Evolutionary conservation across 345 rosid species (phyloP).

Genomic region (Lumnitzera racemosa): DNA sequence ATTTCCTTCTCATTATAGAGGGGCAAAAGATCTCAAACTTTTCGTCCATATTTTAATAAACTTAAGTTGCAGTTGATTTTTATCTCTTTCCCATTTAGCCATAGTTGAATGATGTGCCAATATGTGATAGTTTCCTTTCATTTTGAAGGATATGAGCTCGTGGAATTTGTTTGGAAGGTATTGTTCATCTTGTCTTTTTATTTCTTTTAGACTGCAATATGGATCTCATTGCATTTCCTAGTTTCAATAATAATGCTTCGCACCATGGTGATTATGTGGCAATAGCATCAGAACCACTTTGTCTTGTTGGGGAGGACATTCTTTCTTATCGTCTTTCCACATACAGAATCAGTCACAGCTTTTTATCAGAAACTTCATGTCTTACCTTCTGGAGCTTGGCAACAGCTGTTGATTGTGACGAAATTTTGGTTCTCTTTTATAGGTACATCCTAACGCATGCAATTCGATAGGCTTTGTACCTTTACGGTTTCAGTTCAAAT

Average conservation of each 20-base stretch:
- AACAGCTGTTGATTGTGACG: slow-evolving; percentile 29
- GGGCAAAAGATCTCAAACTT: too few species aligned
- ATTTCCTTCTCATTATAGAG: too few species aligned
- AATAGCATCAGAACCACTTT: slow-evolving; percentile 65
- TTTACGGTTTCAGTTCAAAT: too few species aligned
- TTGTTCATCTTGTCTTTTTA: not conserved
- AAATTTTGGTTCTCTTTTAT: slow-evolving; percentile 43
- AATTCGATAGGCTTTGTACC: not conserved
- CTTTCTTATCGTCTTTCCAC: slow-evolving; percentile 31
- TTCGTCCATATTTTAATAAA: too few species aligned
- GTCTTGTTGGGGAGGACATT: slow-evolving; percentile 64
- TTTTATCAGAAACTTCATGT: slow-evolving; percentile 39
- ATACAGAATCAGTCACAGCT: slow-evolving; percentile 31
- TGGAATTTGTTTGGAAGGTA: not conserved
- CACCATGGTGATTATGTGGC: slow-evolving; percentile 54
- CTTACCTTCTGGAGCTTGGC: slow-evolving; percentile 42
- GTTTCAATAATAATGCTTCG: too few species aligned
- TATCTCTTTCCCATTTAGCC: too few species aligned
- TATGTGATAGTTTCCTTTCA: too few species aligned
- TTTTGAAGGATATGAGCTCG: not conserved
- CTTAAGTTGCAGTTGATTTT: too few species aligned
- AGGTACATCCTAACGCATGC: slow-evolving; percentile 27
- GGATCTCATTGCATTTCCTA: too few species aligned
- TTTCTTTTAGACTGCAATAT: not conserved
- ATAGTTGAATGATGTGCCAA: too few species aligned